Conservation (phyloP, 2,329 filamentous ascomycete genomes). For the Colletotrichum sidae region DNA sequence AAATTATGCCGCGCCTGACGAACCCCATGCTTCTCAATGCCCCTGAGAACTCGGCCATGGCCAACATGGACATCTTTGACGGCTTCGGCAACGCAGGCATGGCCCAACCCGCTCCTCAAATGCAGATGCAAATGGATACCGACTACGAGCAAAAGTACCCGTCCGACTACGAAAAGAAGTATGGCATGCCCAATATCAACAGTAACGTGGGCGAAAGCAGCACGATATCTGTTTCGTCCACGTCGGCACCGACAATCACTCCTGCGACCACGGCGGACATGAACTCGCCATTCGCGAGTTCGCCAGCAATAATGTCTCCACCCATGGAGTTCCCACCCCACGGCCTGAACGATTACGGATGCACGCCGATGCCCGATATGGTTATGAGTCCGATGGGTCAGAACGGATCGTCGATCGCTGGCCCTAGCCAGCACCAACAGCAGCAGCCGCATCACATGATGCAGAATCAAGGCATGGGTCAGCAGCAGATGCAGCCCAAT, state of each 20-base stretch:
- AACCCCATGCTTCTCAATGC: conserved; percentile 71
- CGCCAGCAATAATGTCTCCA: conserved; percentile 66
- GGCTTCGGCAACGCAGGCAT: conserved; percentile 74
- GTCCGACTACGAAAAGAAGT: conserved; percentile 56
- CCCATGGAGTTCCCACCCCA: conserved; percentile 60
- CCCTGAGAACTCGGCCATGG: conserved; percentile 65
- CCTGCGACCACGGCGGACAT: conserved; percentile 51
- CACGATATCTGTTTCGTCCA: conserved; percentile 45
- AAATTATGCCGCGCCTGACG: conserved; percentile 73
- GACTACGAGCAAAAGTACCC: conserved; percentile 61
- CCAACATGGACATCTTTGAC: conserved; percentile 72
- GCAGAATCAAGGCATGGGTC: conserved; percentile 41
- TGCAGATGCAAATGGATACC: conserved; percentile 57
- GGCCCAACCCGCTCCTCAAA: conserved; percentile 60
- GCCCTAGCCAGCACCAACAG: conserved; percentile 44
- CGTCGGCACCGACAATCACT: conserved; percentile 42
- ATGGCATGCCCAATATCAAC: conserved; percentile 50
- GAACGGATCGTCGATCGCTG: conserved; percentile 41
- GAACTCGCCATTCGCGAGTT: conserved; percentile 63
- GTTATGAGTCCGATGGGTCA: conserved; percentile 63
- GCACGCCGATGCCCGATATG: conserved; percentile 63
- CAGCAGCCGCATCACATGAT: conserved; percentile 47
- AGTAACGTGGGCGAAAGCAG: conserved; percentile 49
- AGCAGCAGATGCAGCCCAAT: conserved; percentile 46
- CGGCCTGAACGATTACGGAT: conserved; percentile 53